Evolutionary conservation across 768 basidiomycete species (phyloP), one percentile per base, ranked within the genome.

Genomic region (Mycena rebaudengoi): DNA sequence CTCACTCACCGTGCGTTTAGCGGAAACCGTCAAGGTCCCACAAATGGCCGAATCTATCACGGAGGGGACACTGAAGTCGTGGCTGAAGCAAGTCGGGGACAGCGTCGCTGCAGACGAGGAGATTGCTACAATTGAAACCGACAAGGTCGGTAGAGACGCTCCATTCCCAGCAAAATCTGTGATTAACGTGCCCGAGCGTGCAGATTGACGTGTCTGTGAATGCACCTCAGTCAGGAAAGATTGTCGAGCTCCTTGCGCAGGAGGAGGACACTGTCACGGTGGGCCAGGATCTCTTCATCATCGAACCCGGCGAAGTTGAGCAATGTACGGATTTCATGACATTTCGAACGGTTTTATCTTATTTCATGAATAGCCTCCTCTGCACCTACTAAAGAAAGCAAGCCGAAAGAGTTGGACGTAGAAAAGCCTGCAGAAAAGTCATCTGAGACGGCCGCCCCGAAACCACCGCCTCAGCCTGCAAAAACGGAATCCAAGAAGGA

Each of bases 31-130:
- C 67, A 95, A 97, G 81, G 96, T 98, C 37, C 96, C 96, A 18
- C 92, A 95, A 77, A 97, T 98, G 95, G 94, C 97, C 26, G 96
- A 98, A 76, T 98, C 96, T 64, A 98, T 99, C 78, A 94, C 94
- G 35, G 97, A 99, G 77, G 97, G 97, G 33, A 99, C 97, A 5
- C 83, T 99, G 52, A 98, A 96, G 80, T 84, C 92, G 26, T 99
- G 95, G 95, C 83, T 86, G 69, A 98, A 98, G 82, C 87, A 96
- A 78, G 89, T 92, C 52, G 97, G 97, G 14, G 97, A 99, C 74
- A 85, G 82, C 60, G 96, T 99, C 58, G 86, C 90, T 74, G 90
- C 83, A 28, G 97, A 99, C 74, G 97, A 99, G 80, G 97, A 99
- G 80, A 85, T 99, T 41, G 97, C 95, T 16, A 97, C 95, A 44